Percentiles rank a stretch among this genome's conserved stretches.
These are phyloP conservation scores for Aspergillus versicolor DNA, from an alignment of 2,329 filamentous ascomycete genomes.

Conservation along the genomic window DNA sequence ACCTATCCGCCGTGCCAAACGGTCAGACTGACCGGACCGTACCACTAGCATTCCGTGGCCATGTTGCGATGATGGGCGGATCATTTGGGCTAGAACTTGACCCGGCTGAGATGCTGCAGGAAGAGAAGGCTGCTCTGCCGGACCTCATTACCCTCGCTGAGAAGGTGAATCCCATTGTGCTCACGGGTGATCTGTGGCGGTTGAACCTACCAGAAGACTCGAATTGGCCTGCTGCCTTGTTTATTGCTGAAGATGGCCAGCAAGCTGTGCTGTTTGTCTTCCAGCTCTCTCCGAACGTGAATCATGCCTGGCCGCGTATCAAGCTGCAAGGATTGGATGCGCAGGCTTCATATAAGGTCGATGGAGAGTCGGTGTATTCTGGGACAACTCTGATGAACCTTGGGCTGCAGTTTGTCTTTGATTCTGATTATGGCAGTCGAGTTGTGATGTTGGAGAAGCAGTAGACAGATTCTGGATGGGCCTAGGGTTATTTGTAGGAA, in stretches of 20 bases:
- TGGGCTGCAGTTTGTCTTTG: slow-evolving; percentile 56
- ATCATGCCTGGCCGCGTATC: slow-evolving; percentile 55
- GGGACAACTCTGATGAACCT: slow-evolving; percentile 64
- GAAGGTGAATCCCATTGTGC: slow-evolving; percentile 59
- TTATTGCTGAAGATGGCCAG: slow-evolving; percentile 53
- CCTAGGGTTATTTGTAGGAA: too few relatives aligned
- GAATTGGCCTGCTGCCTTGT: slow-evolving; percentile 63
- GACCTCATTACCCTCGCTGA: slow-evolving; percentile 55
- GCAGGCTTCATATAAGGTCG: slow-evolving; percentile 53
- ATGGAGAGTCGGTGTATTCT: slow-evolving; percentile 53
- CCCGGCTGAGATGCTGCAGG: slow-evolving; percentile 47
- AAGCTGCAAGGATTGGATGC: slow-evolving; percentile 59
- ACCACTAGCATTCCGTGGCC: slow-evolving; percentile 60
- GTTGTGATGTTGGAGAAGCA: slow-evolving; percentile 38
- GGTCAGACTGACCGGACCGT: slow-evolving; percentile 56
- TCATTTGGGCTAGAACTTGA: slow-evolving; percentile 66
- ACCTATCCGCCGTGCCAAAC: slow-evolving; percentile 62
- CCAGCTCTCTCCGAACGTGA: slow-evolving; percentile 54
- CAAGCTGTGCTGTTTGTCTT: slow-evolving; percentile 60
- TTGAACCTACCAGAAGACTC: slow-evolving; percentile 58
- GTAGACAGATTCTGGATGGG: too few relatives aligned
- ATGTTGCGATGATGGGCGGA: slow-evolving; percentile 68
- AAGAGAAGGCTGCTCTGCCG: slow-evolving; percentile 47
- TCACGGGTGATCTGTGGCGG: slow-evolving; percentile 60
- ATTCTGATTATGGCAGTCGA: slow-evolving; percentile 57